A percentile compares a stretch with the other conserved stretches of the same genome.
These are phyloP conservation scores for Eimeria necatrix DNA, from an alignment of 169 alveolate species.

Conservation along the genomic window DNA sequence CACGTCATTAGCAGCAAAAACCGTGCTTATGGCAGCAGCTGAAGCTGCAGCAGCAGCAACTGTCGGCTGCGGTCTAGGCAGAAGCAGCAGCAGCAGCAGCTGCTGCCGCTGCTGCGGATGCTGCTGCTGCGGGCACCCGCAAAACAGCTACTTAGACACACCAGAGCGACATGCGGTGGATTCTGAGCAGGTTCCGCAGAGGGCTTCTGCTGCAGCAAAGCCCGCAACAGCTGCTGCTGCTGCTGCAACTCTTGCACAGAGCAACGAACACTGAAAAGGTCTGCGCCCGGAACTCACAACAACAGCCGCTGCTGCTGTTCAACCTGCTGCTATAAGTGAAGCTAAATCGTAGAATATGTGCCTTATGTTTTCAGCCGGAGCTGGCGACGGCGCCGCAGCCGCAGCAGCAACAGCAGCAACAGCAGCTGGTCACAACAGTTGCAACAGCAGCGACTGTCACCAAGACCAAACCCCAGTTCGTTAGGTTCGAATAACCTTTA, in stretches of 20 bases:
- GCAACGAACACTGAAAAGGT: not conserved
- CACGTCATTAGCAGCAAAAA: not conserved
- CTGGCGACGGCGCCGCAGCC: not conserved
- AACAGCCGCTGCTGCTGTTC: not conserved
- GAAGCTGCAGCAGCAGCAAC: not conserved
- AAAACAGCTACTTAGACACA: not conserved
- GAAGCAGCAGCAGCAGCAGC: constrained; percentile 4
- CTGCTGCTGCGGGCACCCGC: not conserved
- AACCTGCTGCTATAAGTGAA: not conserved
- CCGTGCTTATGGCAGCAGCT: not conserved
- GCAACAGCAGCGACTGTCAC: not conserved
- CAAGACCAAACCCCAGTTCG: not conserved
- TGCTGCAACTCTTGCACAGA: not conserved
- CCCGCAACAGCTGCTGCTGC: constrained; percentile 3
- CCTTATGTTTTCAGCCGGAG: not conserved
- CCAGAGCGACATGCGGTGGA: not conserved
- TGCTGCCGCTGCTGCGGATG: not conserved
- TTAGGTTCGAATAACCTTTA: not conserved
- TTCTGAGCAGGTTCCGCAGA: not conserved
- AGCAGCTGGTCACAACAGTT: not conserved
- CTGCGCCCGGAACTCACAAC: not conserved
- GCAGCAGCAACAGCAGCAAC: constrained; percentile 31
- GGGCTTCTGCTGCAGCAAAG: not conserved
- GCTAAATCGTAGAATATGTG: not conserved
- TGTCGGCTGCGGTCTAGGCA: not conserved